Percentiles rank a stretch among this genome's conserved stretches.
These are phyloP conservation scores for slime mould (Dictyostelium discoideum) DNA, from an alignment of 78 protist genomes.

Conservation along the genomic window DNA sequence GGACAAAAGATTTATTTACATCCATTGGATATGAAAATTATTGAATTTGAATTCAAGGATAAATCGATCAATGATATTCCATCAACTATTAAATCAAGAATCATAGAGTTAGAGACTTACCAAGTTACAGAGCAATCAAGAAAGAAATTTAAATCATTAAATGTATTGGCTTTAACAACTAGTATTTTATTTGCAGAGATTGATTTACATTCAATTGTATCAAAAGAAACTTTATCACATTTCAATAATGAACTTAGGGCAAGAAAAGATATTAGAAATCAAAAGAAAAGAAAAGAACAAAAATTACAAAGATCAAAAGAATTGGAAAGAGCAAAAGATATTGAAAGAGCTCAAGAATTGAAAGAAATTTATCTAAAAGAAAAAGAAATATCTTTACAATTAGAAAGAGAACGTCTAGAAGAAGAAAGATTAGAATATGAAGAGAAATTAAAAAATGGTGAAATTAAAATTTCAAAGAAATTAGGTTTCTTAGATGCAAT, in stretches of 20 bases:
- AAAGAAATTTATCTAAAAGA: constrained; percentile 11
- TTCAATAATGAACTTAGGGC: constrained; percentile 11
- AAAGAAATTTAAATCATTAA: constrained; percentile 20
- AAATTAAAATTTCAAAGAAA: background rate
- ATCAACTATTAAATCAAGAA: background rate
- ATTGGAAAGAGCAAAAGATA: constrained; percentile 32
- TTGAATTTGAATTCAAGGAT: background rate
- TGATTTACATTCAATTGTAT: constrained; percentile 5
- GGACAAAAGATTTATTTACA: constrained; percentile 70
- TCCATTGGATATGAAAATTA: constrained; percentile 60
- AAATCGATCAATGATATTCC: background rate
- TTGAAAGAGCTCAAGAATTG: constrained; percentile 33
- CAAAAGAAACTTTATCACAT: constrained; percentile 7
- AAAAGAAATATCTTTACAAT: background rate
- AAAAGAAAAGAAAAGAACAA: constrained; percentile 34
- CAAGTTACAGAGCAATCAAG: constrained; percentile 17
- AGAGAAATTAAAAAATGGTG: constrained; percentile 20
- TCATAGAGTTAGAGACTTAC: constrained; percentile 23
- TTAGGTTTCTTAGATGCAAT: constrained; percentile 19
- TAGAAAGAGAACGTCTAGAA: constrained; percentile 17
- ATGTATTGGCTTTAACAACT: constrained; percentile 24
- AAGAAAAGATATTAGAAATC: constrained; percentile 10
- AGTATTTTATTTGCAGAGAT: constrained; percentile 36
- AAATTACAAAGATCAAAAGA: constrained; percentile 30
- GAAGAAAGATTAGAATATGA: constrained; percentile 32